Conservation (phyloP, 306 rosid genomes). For the Cucumis sativus region DNA sequence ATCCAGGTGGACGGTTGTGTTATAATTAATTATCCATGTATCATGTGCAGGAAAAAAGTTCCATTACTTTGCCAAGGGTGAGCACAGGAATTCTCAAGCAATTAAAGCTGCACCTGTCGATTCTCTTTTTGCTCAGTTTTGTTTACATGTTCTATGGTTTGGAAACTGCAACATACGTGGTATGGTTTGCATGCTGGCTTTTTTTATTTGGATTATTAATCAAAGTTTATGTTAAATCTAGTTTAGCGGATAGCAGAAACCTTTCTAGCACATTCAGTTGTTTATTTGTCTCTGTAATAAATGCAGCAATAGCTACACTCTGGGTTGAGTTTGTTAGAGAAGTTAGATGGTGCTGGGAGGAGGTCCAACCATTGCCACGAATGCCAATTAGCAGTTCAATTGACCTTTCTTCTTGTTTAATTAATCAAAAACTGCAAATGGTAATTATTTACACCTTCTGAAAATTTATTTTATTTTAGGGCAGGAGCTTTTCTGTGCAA, state of each 20-base stretch:
- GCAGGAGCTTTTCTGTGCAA: not conserved
- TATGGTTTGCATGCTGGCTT: constrained; percentile 13
- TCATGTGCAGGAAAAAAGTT: constrained; percentile 35
- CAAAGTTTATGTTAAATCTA: not conserved
- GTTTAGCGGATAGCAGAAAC: not conserved
- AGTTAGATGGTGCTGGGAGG: constrained; percentile 99
- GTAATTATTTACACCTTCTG: constrained; percentile 30
- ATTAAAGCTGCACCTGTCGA: constrained; percentile 80
- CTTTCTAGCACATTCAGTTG: constrained; percentile 14
- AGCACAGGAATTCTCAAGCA: constrained; percentile 48
- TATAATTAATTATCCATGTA: constrained; percentile 7
- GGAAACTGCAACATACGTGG: constrained; percentile 95
- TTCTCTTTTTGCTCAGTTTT: constrained; percentile 79
- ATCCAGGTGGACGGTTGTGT: not conserved
- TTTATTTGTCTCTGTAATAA: constrained; percentile 10
- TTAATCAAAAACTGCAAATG: constrained; percentile 88
- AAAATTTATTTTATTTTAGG: not conserved
- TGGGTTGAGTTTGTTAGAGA: constrained; percentile 97
- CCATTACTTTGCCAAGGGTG: constrained; percentile 28
- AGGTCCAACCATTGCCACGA: constrained; percentile 75
- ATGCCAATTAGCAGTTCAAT: constrained; percentile 63
- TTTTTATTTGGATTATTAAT: not conserved
- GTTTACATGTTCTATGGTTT: constrained; percentile 87
- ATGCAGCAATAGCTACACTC: constrained; percentile 64
- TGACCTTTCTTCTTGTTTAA: constrained; percentile 78